Conservation (phyloP, 2,329 filamentous ascomycete genomes). For the Venturia carpophila region DNA sequence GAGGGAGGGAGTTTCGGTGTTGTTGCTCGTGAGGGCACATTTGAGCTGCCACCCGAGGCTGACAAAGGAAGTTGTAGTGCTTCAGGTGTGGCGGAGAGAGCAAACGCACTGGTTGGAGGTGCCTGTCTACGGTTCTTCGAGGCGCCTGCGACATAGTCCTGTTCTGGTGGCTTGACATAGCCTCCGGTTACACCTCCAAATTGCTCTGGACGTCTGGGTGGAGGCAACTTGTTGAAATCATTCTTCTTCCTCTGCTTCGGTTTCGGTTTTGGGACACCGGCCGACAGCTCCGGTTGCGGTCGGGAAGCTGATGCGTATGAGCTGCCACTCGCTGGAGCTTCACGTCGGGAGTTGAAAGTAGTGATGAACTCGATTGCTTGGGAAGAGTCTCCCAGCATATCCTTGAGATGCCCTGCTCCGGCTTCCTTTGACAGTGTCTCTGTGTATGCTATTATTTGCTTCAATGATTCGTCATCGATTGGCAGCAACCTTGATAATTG, state of each 20-base stretch:
- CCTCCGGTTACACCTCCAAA: slow-evolving; percentile 57
- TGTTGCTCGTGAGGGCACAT: slow-evolving; percentile 35
- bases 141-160: slow-evolving; percentile 57
- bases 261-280: slow-evolving; percentile 26
- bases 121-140: slow-evolving; percentile 33
- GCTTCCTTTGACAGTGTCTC: slow-evolving; percentile 66
- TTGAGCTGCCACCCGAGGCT: slow-evolving; percentile 24
- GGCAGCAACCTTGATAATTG: slow-evolving; percentile 58
- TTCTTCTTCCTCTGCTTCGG: slow-evolving; percentile 36
- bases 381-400: slow-evolving; percentile 79
- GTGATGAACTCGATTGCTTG: slow-evolving; percentile 65
- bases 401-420: slow-evolving; percentile 76
- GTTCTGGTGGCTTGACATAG: slow-evolving; percentile 67
- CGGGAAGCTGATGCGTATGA: slow-evolving; percentile 17
- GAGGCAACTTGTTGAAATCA: slow-evolving; percentile 32
- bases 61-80: slow-evolving; percentile 37
- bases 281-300: slow-evolving; percentile 23
- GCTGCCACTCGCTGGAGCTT: slow-evolving; percentile 25
- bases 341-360: slow-evolving; percentile 62
- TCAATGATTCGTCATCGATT: slow-evolving; percentile 74
- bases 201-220: slow-evolving; percentile 45
- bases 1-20: slow-evolving; percentile 53
- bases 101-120: slow-evolving; percentile 37
- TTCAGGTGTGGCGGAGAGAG: slow-evolving; percentile 45
- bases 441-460: slow-evolving; percentile 77